phyloP scores from a whole-genome alignment of 192 early-diverging fungal species.

The Backusella psychrophila region DNA sequence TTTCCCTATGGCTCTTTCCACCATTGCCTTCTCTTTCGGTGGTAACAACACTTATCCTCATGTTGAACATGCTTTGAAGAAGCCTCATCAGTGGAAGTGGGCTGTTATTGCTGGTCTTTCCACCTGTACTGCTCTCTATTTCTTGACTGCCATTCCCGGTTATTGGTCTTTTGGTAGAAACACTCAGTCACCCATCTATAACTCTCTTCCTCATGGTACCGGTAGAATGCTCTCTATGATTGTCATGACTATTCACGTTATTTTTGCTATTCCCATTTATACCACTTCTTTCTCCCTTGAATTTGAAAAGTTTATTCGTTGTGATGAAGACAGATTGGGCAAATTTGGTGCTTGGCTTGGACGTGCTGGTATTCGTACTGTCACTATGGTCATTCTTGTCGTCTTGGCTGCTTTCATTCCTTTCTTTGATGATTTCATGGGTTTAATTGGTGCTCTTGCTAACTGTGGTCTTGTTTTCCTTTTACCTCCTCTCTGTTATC shows the following conservation, averaged over 20 bases:
- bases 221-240: slow-evolving; percentile 60
- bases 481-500: slow-evolving; percentile 77
- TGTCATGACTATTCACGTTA: slow-evolving; percentile 80
- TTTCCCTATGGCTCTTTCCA: slow-evolving; percentile 75
- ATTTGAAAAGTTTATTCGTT: slow-evolving; percentile 63
- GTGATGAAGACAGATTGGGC: slow-evolving; percentile 51
- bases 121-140: slow-evolving; percentile 71
- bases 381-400: slow-evolving; percentile 55
- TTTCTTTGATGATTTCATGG: slow-evolving; percentile 80
- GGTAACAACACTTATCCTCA: slow-evolving; percentile 86
- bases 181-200: slow-evolving; percentile 70
- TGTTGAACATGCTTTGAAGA: slow-evolving; percentile 76
- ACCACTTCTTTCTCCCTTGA: slow-evolving; percentile 76
- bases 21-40: slow-evolving; percentile 81
- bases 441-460: slow-evolving; percentile 74
- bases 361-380: slow-evolving; percentile 56
- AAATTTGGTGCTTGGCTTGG: slow-evolving; percentile 51
- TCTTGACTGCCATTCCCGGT: slow-evolving; percentile 67
- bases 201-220: slow-evolving; percentile 64
- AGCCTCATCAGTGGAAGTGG: slow-evolving; percentile 67
- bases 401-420: slow-evolving; percentile 67
- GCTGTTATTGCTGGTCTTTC: slow-evolving; percentile 62
- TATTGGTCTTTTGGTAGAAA: slow-evolving; percentile 73
- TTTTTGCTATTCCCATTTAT: slow-evolving; percentile 77
- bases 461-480: slow-evolving; percentile 83